These are phyloP conservation scores for Colletotrichum neosansevieriae DNA, from an alignment of 2,329 filamentous ascomycete genomes.

Conservation along the genomic window DNA sequence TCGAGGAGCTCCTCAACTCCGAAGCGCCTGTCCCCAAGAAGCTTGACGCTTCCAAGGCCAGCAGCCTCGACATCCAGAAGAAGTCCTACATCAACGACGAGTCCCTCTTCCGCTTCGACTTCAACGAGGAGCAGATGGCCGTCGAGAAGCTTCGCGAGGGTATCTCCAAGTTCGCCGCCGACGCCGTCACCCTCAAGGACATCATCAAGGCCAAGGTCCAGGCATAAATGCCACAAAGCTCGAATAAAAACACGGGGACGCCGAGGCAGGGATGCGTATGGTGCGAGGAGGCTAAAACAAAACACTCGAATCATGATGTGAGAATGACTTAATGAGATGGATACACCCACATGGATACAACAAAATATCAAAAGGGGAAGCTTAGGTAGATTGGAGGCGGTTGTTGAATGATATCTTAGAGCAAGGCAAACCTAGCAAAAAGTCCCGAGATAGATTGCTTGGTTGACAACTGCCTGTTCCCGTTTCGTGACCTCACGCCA, in stretches of 20 bases:
- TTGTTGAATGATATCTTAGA: slow-evolving; percentile 18
- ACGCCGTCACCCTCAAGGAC: slow-evolving; percentile 92
- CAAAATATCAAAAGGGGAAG: slow-evolving; percentile 19
- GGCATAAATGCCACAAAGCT: slow-evolving; percentile 50
- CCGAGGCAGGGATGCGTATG: slow-evolving; percentile 6
- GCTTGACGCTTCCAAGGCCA: slow-evolving; percentile 79
- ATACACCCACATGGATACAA: slow-evolving; percentile 13
- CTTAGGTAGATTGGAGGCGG: neutral
- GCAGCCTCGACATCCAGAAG: slow-evolving; percentile 82
- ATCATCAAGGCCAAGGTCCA: slow-evolving; percentile 89
- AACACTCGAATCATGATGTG: slow-evolving; percentile 34
- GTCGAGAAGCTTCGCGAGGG: slow-evolving; percentile 99
- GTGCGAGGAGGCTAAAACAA: slow-evolving; percentile 23
- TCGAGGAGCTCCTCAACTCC: slow-evolving; percentile 94
- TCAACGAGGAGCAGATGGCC: slow-evolving; percentile 99
- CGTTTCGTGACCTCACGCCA: neutral
- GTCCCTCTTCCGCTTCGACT: slow-evolving; percentile 94
- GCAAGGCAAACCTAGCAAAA: slow-evolving; percentile 17
- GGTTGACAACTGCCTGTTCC: neutral
- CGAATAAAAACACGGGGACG: neutral
- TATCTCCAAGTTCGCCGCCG: slow-evolving; percentile 99
- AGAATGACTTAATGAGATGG: slow-evolving; percentile 41
- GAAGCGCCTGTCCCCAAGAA: slow-evolving; percentile 87
- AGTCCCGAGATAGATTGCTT: slow-evolving; percentile 24
- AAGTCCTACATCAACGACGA: slow-evolving; percentile 92